Base-by-base conservation (phyloP, 495 filamentous ascomycete species). In the Xylaria longipes region DNA sequence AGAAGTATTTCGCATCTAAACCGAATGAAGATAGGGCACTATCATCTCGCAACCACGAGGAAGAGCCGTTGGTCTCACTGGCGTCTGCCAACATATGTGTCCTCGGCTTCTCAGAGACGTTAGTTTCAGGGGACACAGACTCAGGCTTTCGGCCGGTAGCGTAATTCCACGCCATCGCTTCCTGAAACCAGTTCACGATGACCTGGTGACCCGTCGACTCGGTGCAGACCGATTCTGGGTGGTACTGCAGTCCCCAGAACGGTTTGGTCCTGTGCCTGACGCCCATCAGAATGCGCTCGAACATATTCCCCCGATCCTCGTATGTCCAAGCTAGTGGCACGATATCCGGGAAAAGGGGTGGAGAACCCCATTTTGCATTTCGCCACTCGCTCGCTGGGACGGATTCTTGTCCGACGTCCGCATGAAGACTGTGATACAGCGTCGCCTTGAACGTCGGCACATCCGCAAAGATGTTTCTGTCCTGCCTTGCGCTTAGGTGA, bases 171-270 rank as follows among this genome's bases (percentile, higher is more conserved):
- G 69, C 71, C 66, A 81, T 71, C 5, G 89, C 89, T 72, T 85
- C 76, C 5, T 66, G 74, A 86, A 94, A 97, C 93, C 95, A 99
- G 72, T 92, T 93, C 56, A 80, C 75, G 33, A 98, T 84, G 39
- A 98, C 83, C 45, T 82, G 78, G 33, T 84, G 86, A 39, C 93
- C 92, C 39, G 89, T 87, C n/a, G 83, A 74, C 62, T 88, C 88
- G 5, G 96, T 97, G 76, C 95, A 97, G 73, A 97, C 91, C 0
- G 93, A 97, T 79, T 99, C 96, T 0, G 95, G 95, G 76, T 99
- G 96, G 78, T 95, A 98, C 76, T 99, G 96, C 43, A 99, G 83
- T 0, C 91, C 96, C 90, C 91, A 97, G 73, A 95, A 97, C 6
- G 96, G 96, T 74, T 90, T 93, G 3, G 73, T 70, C 33, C 60